phyloP scores from a whole-genome alignment of 192 early-diverging fungal genomes.

The Mortierella alpina region DNA sequence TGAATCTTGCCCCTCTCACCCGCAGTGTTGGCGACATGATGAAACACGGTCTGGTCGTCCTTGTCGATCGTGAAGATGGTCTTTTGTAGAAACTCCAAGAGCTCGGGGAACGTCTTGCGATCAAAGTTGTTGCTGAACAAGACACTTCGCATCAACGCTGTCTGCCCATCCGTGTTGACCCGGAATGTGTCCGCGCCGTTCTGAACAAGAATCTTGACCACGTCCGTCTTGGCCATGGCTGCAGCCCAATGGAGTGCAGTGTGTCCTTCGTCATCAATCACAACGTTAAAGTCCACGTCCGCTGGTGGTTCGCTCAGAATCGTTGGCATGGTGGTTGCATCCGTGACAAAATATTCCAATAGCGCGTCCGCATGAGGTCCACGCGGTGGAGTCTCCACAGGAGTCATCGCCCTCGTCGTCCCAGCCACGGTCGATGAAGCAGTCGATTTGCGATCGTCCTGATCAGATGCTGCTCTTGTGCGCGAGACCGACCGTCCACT shows the following conservation, averaged over 20 bases:
- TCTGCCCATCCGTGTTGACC: conserved; percentile 89
- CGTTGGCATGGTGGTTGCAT: conserved; percentile 59
- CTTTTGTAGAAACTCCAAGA: conserved; percentile 79
- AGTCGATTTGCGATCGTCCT: conserved; percentile 36
- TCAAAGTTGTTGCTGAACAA: conserved; percentile 92
- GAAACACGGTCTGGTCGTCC: conserved; percentile 86
- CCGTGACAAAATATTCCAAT: conserved; percentile 55
- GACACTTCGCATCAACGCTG: conserved; percentile 91
- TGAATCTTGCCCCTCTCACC: conserved; percentile 73
- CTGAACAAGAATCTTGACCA: conserved; percentile 79
- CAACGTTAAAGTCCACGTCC: conserved; percentile 83
- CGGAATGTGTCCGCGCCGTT: conserved; percentile 76
- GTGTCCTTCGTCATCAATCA: conserved; percentile 96
- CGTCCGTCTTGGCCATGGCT: conserved; percentile 83
- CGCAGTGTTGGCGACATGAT: conserved; percentile 86
- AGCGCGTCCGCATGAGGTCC: conserved; percentile 43
- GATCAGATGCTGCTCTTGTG: conserved; percentile 19
- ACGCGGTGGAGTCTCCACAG: not conserved
- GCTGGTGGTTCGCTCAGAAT: conserved; percentile 62
- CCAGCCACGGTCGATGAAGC: conserved; percentile 24
- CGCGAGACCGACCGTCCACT: conserved; percentile 19
- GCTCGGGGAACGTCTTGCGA: conserved; percentile 74
- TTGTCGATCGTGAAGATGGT: conserved; percentile 82
- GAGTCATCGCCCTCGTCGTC: conserved; percentile 5
- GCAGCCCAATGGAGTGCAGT: conserved; percentile 96